phyloP scores from a whole-genome alignment of 208 protist genomes.

The Leishmania aethiopica region DNA sequence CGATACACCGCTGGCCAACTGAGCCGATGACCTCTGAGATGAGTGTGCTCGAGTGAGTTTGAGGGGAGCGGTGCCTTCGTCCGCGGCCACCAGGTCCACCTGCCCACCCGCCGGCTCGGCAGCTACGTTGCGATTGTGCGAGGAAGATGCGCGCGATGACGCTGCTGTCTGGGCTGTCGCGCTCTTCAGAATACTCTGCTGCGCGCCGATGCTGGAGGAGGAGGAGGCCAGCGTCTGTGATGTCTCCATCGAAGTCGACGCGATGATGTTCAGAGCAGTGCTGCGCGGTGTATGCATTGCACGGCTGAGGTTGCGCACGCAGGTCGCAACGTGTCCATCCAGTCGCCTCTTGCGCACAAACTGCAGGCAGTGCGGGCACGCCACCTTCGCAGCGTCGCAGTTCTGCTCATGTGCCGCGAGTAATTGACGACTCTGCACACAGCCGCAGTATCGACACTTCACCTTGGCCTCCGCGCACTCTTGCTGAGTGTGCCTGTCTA shows the following conservation, averaged over 20 bases:
- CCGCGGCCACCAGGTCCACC: not conserved
- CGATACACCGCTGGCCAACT: conserved; percentile 16
- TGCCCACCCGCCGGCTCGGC: not conserved
- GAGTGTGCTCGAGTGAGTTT: conserved; percentile 30
- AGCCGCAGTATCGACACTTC: conserved; percentile 78
- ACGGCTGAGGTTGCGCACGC: conserved; percentile 57
- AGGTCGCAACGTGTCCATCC: conserved; percentile 46
- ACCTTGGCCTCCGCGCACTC: conserved; percentile 63
- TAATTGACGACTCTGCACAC: conserved; percentile 37
- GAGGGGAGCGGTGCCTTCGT: conserved; percentile 19
- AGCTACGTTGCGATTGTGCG: not conserved
- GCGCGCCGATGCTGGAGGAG: conserved; percentile 5
- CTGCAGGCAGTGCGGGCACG: conserved; percentile 61
- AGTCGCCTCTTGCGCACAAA: conserved; percentile 50
- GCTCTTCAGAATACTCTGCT: not conserved
- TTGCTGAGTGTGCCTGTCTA: conserved; percentile 58
- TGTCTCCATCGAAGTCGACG: not conserved
- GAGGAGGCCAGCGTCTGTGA: conserved; percentile 14
- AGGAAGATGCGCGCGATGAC: not conserved
- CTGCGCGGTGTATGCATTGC: conserved; percentile 8
- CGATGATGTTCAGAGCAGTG: not conserved
- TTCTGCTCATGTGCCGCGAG: conserved; percentile 61
- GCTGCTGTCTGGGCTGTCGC: not conserved
- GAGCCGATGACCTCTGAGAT: conserved; percentile 2
- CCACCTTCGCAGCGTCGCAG: conserved; percentile 70